Evolutionary conservation across 306 rosid species (phyloP).

Genomic region (Acacia crassicarpa): DNA sequence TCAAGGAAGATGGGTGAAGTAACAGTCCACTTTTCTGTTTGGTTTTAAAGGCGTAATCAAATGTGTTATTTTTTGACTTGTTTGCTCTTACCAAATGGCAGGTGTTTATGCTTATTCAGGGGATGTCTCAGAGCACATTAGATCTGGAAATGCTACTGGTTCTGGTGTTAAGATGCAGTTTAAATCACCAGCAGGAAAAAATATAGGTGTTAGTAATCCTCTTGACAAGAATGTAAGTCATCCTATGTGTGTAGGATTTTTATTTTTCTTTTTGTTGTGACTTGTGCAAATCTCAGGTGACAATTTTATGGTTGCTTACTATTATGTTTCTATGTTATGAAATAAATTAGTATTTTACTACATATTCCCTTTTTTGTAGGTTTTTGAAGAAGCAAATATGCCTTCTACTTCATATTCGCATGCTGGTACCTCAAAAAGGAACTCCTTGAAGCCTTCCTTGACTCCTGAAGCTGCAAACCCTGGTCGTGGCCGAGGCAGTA

Average conservation of each 20-base stretch:
- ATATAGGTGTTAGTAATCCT: constrained; percentile 58
- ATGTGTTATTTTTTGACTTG: neutral
- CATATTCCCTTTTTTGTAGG: constrained; percentile 44
- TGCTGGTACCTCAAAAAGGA: constrained; percentile 66
- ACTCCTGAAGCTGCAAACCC: constrained; percentile 63
- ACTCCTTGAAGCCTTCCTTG: constrained; percentile 54
- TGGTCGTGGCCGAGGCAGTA: constrained; percentile 59
- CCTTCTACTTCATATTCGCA: constrained; percentile 64
- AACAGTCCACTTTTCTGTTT: constrained; percentile 11
- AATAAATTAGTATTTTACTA: constrained; percentile 5
- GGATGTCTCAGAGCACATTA: constrained; percentile 59
- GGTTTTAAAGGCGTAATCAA: neutral
- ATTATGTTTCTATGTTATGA: constrained; percentile 13
- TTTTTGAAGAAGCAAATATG: constrained; percentile 53
- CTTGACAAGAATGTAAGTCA: constrained; percentile 71
- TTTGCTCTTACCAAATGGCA: constrained; percentile 29
- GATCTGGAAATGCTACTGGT: constrained; percentile 55
- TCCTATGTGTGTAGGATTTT: neutral
- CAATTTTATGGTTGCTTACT: constrained; percentile 7
- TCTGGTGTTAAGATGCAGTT: constrained; percentile 71
- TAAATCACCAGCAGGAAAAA: constrained; percentile 59
- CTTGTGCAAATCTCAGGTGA: neutral
- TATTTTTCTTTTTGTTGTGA: neutral
- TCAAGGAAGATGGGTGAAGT: constrained; percentile 12
- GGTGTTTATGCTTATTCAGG: constrained; percentile 47